Conservation (phyloP, 2,329 filamentous ascomycete species). For the Cytospora chrysosperma region DNA sequence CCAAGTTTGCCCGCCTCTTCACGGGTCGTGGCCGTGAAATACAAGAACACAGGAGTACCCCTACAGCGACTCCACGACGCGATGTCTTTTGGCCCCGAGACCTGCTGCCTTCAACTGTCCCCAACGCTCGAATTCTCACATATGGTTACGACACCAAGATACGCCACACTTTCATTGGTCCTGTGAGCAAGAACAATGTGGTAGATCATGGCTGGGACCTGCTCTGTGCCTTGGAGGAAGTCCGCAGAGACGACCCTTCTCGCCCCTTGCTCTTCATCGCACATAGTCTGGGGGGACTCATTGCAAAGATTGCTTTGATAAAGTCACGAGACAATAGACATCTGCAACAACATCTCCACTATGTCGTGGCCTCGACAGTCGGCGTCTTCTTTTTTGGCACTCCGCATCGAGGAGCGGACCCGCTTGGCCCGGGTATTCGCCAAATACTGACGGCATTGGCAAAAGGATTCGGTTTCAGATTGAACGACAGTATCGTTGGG, state of each 20-base stretch:
- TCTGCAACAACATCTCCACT: slow-evolving; percentile 5
- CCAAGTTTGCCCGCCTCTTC: background rate
- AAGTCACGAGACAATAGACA: background rate
- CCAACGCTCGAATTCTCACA: slow-evolving; percentile 31
- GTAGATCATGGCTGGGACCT: slow-evolving; percentile 37
- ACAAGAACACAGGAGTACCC: background rate
- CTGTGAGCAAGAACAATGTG: slow-evolving; percentile 31
- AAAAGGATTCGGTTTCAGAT: background rate
- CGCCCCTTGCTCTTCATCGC: slow-evolving; percentile 34
- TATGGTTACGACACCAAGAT: slow-evolving; percentile 35
- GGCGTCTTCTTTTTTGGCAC: slow-evolving; percentile 38
- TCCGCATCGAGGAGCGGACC: slow-evolving; percentile 33
- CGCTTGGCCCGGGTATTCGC: slow-evolving; percentile 25
- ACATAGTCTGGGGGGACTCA: slow-evolving; percentile 37
- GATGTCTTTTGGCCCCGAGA: slow-evolving; percentile 31
- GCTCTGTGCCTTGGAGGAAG: slow-evolving; percentile 34
- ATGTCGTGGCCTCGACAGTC: slow-evolving; percentile 27
- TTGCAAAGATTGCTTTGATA: slow-evolving; percentile 24
- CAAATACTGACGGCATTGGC: slow-evolving; percentile 23
- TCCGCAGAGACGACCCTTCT: slow-evolving; percentile 24
- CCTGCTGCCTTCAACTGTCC: slow-evolving; percentile 27
- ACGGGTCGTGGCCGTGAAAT: background rate
- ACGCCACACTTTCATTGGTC: slow-evolving; percentile 27
- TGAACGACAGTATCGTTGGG: slow-evolving; percentile 36
- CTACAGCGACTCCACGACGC: background rate